Percentiles rank a stretch among this genome's conserved stretches.
Conservation (phyloP, 805 yeast species). For the Schizosaccharomyces japonicus region DNA sequence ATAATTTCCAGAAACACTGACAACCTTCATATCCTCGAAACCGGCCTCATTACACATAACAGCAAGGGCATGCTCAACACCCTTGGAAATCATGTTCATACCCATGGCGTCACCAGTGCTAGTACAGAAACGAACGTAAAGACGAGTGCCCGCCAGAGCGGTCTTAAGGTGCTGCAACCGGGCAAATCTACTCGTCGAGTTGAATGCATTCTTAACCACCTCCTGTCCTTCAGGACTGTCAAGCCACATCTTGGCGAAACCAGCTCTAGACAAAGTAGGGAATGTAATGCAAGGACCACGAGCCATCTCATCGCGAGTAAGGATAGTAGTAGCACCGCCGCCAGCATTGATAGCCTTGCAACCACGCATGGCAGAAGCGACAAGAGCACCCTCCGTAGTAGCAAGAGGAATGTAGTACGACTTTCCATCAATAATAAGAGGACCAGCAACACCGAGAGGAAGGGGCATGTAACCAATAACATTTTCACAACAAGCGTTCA, state of each 20-base stretch:
- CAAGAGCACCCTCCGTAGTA: slow-evolving; percentile 95
- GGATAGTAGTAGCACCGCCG: slow-evolving; percentile 80
- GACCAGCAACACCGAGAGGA: slow-evolving; percentile 97
- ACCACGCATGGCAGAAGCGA: slow-evolving; percentile 97
- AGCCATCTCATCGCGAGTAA: slow-evolving; percentile 94
- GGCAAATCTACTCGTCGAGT: slow-evolving; percentile 93
- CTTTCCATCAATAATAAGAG: slow-evolving; percentile 68
- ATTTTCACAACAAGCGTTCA: slow-evolving; percentile 97
- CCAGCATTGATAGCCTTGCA: slow-evolving; percentile 95
- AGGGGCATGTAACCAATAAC: slow-evolving; percentile 91
- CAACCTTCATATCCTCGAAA: slow-evolving; percentile 78
- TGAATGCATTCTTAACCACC: slow-evolving; percentile 63
- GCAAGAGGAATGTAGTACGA: slow-evolving; percentile 94
- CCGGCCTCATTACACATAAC: slow-evolving; percentile 74
- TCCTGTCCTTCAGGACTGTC: slow-evolving; percentile 87
- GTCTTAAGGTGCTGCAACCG: slow-evolving; percentile 75
- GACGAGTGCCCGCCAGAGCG: slow-evolving; percentile 75
- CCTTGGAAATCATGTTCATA: slow-evolving; percentile 98
- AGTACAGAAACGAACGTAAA: slow-evolving; percentile 85
- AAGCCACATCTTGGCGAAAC: slow-evolving; percentile 83
- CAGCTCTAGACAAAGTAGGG: slow-evolving; percentile 63
- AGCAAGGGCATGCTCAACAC: slow-evolving; percentile 70
- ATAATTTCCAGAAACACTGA: slow-evolving; percentile 88
- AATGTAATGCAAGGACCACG: slow-evolving; percentile 95
- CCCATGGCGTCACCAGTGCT: slow-evolving; percentile 99